Evolutionary conservation across 2,329 filamentous ascomycete species (phyloP), one percentile per base, ranked within the genome.

Genomic region (Penicillium expansum): DNA sequence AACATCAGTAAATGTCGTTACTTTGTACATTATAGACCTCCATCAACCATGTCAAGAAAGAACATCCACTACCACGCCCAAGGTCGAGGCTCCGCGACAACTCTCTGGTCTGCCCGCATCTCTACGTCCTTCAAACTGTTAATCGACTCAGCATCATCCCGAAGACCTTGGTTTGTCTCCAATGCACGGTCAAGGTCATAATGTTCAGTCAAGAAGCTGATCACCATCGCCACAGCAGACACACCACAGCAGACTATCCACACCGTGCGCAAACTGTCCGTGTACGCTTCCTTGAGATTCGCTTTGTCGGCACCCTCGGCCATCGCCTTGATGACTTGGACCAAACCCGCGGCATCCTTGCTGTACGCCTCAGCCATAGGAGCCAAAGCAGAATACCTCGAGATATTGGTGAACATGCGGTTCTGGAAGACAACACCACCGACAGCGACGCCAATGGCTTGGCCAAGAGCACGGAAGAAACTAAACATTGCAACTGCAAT

Each of bases 341-440:
- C 83, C 13, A 88, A 74, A 0, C 79, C 80, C 0, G 84, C 83
- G 0, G 85, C 83, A 67, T 88, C 83, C 52, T 78, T 77, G 11
- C 82, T 81, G 66, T 83, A 83, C 47, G 77, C 74, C 2, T 61
- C 68, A 0, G 82, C 82, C 55, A 77, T 70, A 7, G 71, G 70
- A 0, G 79, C 80, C 49, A 85, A 78, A 22, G 74, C 70, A 0
- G 81, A 75, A 44, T 80, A 80, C 2, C 70, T 75, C 14, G 76
- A 62, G 43, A 88, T 70, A 58, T 83, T 80, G 43, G 71, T 72
- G 52, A 74, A 76, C 73, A 87, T 82, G 55, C 80, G 78, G 62
- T 89, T 90, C 71, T 90, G 86, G 74, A 90, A 90, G 52, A 88
- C 80, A 32, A 87, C 85, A 4, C 87, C 86, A 2, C 85, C 84